These are phyloP conservation scores for Colletotrichum navitas DNA, from an alignment of 2,329 filamentous ascomycete species.

Conservation along the genomic window DNA sequence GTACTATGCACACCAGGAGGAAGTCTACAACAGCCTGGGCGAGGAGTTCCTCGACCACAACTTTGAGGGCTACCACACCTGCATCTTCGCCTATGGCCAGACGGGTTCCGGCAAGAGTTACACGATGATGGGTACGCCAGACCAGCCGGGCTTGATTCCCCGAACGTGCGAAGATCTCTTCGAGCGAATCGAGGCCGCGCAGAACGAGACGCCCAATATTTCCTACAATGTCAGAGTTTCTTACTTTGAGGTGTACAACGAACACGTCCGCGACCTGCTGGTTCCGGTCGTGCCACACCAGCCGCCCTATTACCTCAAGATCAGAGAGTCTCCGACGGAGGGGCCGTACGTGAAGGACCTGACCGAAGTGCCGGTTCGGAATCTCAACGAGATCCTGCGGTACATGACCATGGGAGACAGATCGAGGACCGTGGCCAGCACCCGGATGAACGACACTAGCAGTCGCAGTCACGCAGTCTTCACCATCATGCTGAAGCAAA, in stretches of 20 bases:
- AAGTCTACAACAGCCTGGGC: constrained; percentile 93
- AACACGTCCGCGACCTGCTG: constrained; percentile 95
- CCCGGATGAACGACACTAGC: constrained; percentile 99
- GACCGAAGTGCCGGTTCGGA: constrained; percentile 91
- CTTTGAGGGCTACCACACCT: constrained; percentile 99
- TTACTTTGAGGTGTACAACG: constrained; percentile 99
- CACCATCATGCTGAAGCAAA: constrained; percentile 97
- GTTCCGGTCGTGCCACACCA: constrained; percentile 78
- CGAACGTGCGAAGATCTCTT: constrained; percentile 97
- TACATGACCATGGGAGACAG: constrained; percentile 92
- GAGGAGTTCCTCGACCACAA: constrained; percentile 99
- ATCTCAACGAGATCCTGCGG: constrained; percentile 86
- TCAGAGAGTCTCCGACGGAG: constrained; percentile 93
- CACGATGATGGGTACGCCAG: constrained; percentile 93
- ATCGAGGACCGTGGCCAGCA: constrained; percentile 90
- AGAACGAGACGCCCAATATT: constrained; percentile 87
- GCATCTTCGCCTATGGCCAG: constrained; percentile 98
- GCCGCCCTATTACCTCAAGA: constrained; percentile 92
- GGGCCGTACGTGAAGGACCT: constrained; percentile 97
- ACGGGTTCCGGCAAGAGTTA: constrained; percentile 98
- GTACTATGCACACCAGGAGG: constrained; percentile 92
- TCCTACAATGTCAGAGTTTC: constrained; percentile 98
- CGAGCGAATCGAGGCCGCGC: constrained; percentile 84
- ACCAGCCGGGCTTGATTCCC: constrained; percentile 91
- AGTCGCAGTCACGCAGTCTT: constrained; percentile 97